Percentiles rank a stretch among this genome's conserved stretches.
Conservation (phyloP, 257 asterid genomes). For the Scutellaria baicalensis region DNA sequence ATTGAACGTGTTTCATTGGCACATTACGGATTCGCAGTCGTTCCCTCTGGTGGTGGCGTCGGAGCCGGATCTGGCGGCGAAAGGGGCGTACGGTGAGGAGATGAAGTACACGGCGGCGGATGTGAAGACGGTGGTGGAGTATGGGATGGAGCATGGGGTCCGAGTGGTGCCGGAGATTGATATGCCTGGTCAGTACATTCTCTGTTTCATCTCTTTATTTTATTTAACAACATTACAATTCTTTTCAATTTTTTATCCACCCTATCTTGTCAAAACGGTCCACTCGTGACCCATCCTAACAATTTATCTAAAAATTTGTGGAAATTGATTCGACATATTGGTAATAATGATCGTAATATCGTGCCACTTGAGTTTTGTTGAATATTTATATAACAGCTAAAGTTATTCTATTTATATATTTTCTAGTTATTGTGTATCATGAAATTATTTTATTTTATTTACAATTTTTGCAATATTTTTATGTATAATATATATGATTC, state of each 20-base stretch:
- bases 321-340: no score
- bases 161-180: constrained; percentile 77
- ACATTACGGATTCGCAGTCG: constrained; percentile 79
- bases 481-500: no score
- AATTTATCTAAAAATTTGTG: no score
- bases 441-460: no score
- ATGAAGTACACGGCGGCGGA: constrained; percentile 64
- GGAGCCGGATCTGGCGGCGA: constrained; percentile 63
- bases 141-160: constrained; percentile 65
- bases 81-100: constrained; percentile 52
- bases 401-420: no score
- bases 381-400: no score
- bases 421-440: no score
- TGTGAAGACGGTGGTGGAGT: constrained; percentile 49
- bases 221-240: neutral
- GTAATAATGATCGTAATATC: no score
- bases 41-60: constrained; percentile 64
- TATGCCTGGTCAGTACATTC: constrained; percentile 60
- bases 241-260: no score
- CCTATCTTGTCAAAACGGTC: neutral
- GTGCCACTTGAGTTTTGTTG: no score
- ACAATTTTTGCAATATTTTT: no score
- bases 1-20: constrained; percentile 81
- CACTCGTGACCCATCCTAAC: neutral
- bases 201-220: neutral